Evolutionary conservation across 768 basidiomycete species (phyloP).

Genomic region (Pulveroboletus sp.): DNA sequence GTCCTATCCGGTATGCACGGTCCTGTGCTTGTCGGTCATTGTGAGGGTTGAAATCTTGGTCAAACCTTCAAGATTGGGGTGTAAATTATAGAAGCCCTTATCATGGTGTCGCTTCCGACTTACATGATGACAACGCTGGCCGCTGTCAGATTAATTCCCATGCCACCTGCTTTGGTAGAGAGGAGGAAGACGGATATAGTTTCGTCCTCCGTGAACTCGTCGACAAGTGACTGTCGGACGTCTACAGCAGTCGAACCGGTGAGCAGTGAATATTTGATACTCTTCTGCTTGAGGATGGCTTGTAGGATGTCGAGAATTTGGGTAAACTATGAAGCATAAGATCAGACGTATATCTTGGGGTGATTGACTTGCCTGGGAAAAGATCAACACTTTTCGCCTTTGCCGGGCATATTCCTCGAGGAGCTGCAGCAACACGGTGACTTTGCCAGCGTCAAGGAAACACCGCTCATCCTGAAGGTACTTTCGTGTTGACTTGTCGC

Average conservation of each 20-base stretch:
- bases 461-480: constrained; percentile 69
- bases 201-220: constrained; percentile 85
- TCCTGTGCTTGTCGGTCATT: constrained; percentile 98
- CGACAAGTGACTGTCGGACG: constrained; percentile 87
- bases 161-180: constrained; percentile 89
- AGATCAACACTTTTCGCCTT: constrained; percentile 82
- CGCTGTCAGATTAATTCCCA: constrained; percentile 96
- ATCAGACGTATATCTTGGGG: not conserved
- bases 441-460: constrained; percentile 86
- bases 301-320: constrained; percentile 93
- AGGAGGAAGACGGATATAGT: constrained; percentile 85
- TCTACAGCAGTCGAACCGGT: constrained; percentile 95
- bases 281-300: constrained; percentile 66
- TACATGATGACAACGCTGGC: constrained; percentile 94
- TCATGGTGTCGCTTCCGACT: constrained; percentile 18
- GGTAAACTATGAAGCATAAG: constrained; percentile 62
- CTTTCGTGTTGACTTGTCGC: constrained; percentile 58
- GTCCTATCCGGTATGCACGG: constrained; percentile 94
- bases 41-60: constrained; percentile 97
- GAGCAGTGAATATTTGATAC: constrained; percentile 73
- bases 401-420: constrained; percentile 62
- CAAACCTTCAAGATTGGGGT: constrained; percentile 56
- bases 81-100: not conserved
- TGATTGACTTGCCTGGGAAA: constrained; percentile 71
- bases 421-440: constrained; percentile 66